Evolutionary conservation across 1,139 yeast genomes (phyloP).

Genomic region (Suhomyces ambrosiae): DNA sequence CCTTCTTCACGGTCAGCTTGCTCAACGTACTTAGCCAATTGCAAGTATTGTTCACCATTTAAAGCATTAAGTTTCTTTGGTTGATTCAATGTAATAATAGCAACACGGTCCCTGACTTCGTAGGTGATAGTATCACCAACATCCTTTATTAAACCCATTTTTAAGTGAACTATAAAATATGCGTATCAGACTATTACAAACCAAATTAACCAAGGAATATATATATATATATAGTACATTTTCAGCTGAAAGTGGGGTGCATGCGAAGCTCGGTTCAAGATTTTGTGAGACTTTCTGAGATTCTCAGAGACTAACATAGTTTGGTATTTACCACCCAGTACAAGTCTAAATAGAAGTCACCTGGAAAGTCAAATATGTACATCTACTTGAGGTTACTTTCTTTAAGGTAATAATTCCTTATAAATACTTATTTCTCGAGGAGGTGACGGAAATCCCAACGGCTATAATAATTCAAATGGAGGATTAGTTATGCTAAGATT

Average conservation of each 20-base stretch:
- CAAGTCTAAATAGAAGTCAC: neutral
- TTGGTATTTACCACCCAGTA: neutral
- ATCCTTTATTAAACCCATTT: conserved; percentile 10
- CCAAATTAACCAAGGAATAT: no score
- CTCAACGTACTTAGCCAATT: conserved; percentile 61
- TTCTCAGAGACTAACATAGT: neutral
- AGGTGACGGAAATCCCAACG: no score
- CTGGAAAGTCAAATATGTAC: no score
- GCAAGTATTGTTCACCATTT: conserved; percentile 63
- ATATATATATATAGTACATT: conserved; percentile 9
- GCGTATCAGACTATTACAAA: no score
- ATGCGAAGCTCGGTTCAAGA: conserved; percentile 9
- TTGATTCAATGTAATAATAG: conserved; percentile 67
- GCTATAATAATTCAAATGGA: no score
- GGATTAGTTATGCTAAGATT: no score
- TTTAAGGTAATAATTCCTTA: no score
- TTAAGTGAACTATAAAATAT: neutral
- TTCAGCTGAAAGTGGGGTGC: conserved; percentile 14
- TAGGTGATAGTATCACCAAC: conserved; percentile 26
- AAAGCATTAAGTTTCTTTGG: conserved; percentile 71
- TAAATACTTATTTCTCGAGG: no score
- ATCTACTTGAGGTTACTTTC: no score
- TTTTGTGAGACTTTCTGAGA: neutral
- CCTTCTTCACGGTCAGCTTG: conserved; percentile 67
- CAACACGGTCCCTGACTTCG: conserved; percentile 56